Conservation (phyloP, 2,329 filamentous ascomycete genomes). For the Cercospora nicotianae region DNA sequence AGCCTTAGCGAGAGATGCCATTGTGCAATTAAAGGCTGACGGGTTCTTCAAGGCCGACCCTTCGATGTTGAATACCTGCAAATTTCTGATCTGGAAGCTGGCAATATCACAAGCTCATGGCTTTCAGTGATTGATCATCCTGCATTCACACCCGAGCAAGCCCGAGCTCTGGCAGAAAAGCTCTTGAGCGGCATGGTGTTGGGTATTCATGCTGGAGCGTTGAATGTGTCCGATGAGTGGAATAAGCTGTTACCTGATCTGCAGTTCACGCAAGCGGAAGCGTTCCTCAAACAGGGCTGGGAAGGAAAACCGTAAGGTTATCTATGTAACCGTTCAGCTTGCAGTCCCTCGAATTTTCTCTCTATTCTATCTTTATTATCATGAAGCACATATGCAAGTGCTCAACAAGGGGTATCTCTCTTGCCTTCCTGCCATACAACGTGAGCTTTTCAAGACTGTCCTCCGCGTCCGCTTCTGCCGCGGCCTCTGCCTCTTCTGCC, state of each 20-base stretch:
- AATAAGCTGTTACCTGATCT: neutral
- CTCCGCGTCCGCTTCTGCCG: constrained; percentile 10
- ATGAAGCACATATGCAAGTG: neutral
- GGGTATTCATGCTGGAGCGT: neutral
- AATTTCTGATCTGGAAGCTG: neutral
- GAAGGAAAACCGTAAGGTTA: neutral
- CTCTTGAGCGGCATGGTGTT: neutral
- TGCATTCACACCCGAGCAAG: neutral
- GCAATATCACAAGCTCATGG: neutral
- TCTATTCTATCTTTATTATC: neutral
- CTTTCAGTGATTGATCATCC: neutral
- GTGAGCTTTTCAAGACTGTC: neutral
- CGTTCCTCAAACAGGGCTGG: neutral
- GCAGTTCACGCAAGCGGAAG: neutral
- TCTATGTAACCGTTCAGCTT: neutral
- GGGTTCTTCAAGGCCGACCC: neutral
- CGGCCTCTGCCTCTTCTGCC: constrained; percentile 16
- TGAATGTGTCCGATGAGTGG: neutral
- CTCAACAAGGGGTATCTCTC: neutral
- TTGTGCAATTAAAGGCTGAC: too few relatives aligned
- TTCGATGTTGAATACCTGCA: neutral
- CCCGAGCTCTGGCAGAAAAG: neutral
- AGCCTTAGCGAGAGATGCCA: too few relatives aligned
- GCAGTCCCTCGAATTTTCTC: neutral
- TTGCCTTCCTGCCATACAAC: neutral